Evolutionary conservation across 129 eudicot genomes (phyloP), one percentile per base, ranked within the genome.

Genomic region (Tagetes erecta): DNA sequence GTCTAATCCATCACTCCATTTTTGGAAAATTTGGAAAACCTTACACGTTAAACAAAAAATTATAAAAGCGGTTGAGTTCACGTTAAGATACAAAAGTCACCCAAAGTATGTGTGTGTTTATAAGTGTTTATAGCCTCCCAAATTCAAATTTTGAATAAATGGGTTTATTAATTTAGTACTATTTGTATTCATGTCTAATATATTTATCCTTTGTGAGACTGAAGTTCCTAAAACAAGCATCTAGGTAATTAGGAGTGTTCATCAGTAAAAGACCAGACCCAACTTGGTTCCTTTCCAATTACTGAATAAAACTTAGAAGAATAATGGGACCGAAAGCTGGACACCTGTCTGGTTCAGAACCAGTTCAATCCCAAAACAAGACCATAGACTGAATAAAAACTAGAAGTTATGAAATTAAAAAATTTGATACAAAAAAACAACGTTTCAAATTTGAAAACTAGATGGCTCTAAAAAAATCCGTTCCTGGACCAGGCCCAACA

Each of bases 21-120:
- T 79, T 53, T 81, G 75, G 37, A 91, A 83, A 73, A 91, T 84
- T 77, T 84, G 85, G 78, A 86, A 86, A 59, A 91, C 97, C 97
- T 91, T 66, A 53, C 50, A 78, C 58, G 68, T 41, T 49, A 8
- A 58, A 67, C 6, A 70, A 51, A 64, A 49, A 3, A 11, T 44
- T 56, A 40, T 9, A 11, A 69, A 76, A 73, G n/a, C 27, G 0
- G 20, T 37, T 62, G 70, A 35, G 52, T 36, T 47, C 50, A 20
- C 70, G 62, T 72, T 55, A 71, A 9, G 59, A 8, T 55, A 4
- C 56, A 20, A 4, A 6, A 69, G 34, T 69, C 44, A 1, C 34
- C 59, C 34, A 69, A 69, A 34, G 30, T 62, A 6, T 55, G 39
- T 62, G 13, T 55, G 39, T 13, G 5, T 55, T 38, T 27, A 6